A percentile compares a stretch with the other conserved stretches of the same genome.
Evolutionary conservation across 2,329 filamentous ascomycete species (phyloP).

Genomic region (Microdochium trichocladiopsis): DNA sequence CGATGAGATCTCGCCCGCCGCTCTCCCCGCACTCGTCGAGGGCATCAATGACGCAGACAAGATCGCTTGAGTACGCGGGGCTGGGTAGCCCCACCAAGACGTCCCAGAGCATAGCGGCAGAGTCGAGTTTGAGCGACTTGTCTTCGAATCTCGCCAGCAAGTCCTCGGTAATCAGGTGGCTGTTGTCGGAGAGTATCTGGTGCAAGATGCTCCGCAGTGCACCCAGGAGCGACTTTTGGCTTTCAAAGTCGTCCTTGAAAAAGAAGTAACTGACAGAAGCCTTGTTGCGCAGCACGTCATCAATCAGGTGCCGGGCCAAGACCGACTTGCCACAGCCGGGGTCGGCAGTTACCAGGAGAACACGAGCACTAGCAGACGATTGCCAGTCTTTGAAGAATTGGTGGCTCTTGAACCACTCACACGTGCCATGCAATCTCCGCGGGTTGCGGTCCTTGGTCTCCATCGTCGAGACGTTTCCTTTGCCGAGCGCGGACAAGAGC

Average conservation of each 20-base stretch:
- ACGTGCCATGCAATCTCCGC: constrained; percentile 5
- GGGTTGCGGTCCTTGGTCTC: constrained; percentile 1
- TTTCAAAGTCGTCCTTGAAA: too few relatives aligned
- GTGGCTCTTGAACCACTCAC: constrained; percentile 9
- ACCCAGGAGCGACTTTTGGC: constrained; percentile 17
- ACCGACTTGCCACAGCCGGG: constrained; percentile 38
- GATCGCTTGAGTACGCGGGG: constrained; percentile 5
- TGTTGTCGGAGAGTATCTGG: constrained; percentile 23
- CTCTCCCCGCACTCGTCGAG: constrained; percentile 29
- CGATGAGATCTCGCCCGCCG: constrained; percentile 7
- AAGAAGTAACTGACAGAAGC: constrained; percentile 28
- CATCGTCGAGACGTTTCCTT: neutral
- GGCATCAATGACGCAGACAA: constrained; percentile 30
- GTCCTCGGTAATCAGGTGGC: constrained; percentile 11
- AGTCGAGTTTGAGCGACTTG: constrained; percentile 6
- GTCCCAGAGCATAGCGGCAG: constrained; percentile 21
- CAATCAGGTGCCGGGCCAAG: constrained; percentile 26
- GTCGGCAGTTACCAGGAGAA: constrained; percentile 23
- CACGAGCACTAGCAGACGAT: neutral
- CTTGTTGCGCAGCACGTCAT: constrained; percentile 14
- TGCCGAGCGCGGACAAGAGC: neutral
- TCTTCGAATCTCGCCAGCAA: constrained; percentile 11
- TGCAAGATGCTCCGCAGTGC: constrained; percentile 27
- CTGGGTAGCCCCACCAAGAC: constrained; percentile 12
- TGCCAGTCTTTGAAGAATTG: constrained; percentile 1